A percentile compares a stretch with the other conserved stretches of the same genome.
Conservation (phyloP, 2,329 filamentous ascomycete genomes). For the Pseudonectria buxi region DNA sequence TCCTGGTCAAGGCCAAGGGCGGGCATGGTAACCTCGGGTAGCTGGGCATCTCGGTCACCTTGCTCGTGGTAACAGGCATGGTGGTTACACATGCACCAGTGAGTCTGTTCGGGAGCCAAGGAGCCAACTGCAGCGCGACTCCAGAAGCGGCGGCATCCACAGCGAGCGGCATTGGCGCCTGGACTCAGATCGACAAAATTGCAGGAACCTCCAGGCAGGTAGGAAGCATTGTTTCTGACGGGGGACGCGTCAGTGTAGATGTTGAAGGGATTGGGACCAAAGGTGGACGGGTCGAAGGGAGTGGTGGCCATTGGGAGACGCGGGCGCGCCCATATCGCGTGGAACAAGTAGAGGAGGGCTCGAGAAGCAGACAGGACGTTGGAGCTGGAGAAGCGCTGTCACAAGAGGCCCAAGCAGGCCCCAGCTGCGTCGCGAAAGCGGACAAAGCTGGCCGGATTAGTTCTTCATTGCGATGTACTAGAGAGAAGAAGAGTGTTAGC, state of each 20-base stretch:
- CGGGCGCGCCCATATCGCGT: slow-evolving; percentile 23
- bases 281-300: slow-evolving; percentile 39
- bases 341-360: slow-evolving; percentile 2
- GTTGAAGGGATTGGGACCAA: slow-evolving; percentile 44
- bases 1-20: slow-evolving; percentile 35
- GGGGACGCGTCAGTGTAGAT: slow-evolving; percentile 45
- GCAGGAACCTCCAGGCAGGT: slow-evolving; percentile 47
- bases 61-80: slow-evolving; percentile 58
- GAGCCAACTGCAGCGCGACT: slow-evolving; percentile 33
- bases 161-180: slow-evolving; percentile 45
- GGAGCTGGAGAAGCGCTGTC: too few relatives aligned
- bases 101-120: slow-evolving; percentile 35
- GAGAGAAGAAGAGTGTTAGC: too few relatives aligned
- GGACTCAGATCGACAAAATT: slow-evolving; percentile 50
- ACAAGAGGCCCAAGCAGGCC: too few relatives aligned
- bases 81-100: slow-evolving; percentile 57
- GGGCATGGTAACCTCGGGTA: slow-evolving; percentile 19
- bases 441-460: too few relatives aligned
- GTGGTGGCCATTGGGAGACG: slow-evolving; percentile 44
- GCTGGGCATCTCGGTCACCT: slow-evolving; percentile 19
- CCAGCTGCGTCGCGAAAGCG: too few relatives aligned
- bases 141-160: slow-evolving; percentile 58
- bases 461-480: too few relatives aligned
- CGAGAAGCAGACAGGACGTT: neutral
- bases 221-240: slow-evolving; percentile 19